phyloP scores from a whole-genome alignment of 257 asterid species.

The Solanum neorickii region DNA sequence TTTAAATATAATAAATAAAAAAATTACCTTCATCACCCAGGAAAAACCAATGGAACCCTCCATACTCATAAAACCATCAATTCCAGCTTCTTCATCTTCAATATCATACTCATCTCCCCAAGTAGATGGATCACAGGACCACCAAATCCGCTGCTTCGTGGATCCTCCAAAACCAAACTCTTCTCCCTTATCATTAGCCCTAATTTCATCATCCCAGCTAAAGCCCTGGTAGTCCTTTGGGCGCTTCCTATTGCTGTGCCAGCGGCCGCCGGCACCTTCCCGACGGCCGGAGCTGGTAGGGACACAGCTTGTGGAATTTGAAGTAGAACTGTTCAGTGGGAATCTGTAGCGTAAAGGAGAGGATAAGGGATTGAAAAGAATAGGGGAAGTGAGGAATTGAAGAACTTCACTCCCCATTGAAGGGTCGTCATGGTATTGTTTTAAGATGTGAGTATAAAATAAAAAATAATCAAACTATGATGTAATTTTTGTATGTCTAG shows the following conservation, averaged over 20 bases:
- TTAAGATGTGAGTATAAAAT: background rate
- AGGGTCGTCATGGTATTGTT: background rate
- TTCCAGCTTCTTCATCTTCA: constrained; percentile 31
- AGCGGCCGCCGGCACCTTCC: constrained; percentile 36
- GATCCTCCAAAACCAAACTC: constrained; percentile 34
- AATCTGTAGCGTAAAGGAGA: constrained; percentile 3
- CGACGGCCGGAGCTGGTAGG: constrained; percentile 21
- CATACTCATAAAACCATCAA: constrained; percentile 32
- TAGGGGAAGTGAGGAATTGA: constrained; percentile 18
- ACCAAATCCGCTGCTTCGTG: constrained; percentile 56
- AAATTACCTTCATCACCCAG: constrained; percentile 42
- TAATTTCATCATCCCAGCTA: constrained; percentile 29
- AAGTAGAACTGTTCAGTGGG: background rate
- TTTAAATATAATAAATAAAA: background rate
- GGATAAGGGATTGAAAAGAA: constrained; percentile 19
- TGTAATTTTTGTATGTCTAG: too few species aligned
- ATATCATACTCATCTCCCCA: constrained; percentile 15
- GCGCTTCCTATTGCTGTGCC: constrained; percentile 21
- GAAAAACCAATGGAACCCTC: constrained; percentile 42
- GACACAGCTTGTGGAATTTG: constrained; percentile 6
- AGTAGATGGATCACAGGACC: constrained; percentile 42
- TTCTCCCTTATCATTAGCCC: constrained; percentile 5
- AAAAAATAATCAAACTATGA: background rate
- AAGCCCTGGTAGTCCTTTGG: constrained; percentile 19
- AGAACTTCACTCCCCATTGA: constrained; percentile 30